Base-by-base conservation (phyloP, 148 eudicot genomes). In the Linanthus parryae region DNA sequence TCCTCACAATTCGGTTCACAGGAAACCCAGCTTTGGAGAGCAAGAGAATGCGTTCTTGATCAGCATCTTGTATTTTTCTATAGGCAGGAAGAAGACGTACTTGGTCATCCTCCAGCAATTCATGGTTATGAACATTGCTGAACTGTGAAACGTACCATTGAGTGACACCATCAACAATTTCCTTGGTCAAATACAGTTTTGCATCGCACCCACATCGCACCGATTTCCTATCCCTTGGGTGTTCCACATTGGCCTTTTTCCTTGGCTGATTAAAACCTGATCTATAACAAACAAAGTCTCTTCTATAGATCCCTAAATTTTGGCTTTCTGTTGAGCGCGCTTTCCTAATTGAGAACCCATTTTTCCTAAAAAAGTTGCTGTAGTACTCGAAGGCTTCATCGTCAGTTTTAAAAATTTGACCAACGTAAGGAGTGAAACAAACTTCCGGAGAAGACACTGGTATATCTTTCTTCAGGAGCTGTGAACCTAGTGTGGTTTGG, bases 141-240 rank as follows among this genome's bases (percentile, higher is more conserved):
- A 80, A 84, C 49, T 80, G 83, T 31, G 76, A 72, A 54, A 84
- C 57, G 50, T 48, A 74, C 92, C 86, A 80, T 52, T 84, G 83
- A 23, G 73, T 40, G 15, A 48, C 53, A 48, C 79, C 76, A 72
- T 80, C 66, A 5, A 84, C 77, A 70, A 84, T 25, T 59, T 84
- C 86, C 49, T 84, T 84, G 1, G 77, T 71, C 64, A 84, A 67
- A 51, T 80, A 77, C 44, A 84, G 31, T 61, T 74, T 84, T 14
- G 92, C 92, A 64, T 84, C 92, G 74, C 92, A 84, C 33, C 86
- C 86, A 74, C 86, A 80, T 1, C 92, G 65, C 28, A 77, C 83
- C 3, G 86, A 84, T 61, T 84, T 84, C 31, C 92, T 61, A n/a
- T 84, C 92, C 62, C 86, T 69, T 8, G 75, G 86, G 30, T 84